phyloP scores from a whole-genome alignment of 2,329 filamentous ascomycete species.

The Allantophomopsis lycopodina region DNA sequence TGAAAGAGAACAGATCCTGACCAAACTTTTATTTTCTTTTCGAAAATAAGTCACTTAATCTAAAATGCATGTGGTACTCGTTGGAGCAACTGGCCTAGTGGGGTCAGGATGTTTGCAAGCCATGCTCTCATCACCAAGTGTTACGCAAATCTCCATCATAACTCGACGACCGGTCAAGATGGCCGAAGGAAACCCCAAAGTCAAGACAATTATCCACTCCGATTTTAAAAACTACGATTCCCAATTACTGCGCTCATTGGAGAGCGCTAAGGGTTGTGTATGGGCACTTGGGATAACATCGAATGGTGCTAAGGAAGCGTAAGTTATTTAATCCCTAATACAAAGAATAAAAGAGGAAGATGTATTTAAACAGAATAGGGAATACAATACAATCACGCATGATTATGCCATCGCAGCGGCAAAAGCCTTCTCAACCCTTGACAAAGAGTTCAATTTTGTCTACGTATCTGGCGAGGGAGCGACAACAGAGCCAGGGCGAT shows the following conservation, averaged over 20 bases:
- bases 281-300: slow-evolving; percentile 62
- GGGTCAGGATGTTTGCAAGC: slow-evolving; percentile 46
- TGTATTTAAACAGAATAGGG: slow-evolving; percentile 16
- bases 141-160: slow-evolving; percentile 56
- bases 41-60: no score
- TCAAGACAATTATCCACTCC: slow-evolving; percentile 52
- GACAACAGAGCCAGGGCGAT: slow-evolving; percentile 37
- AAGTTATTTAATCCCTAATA: slow-evolving; percentile 10
- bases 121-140: slow-evolving; percentile 35
- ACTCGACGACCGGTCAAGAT: slow-evolving; percentile 50
- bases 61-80: slow-evolving; percentile 49
- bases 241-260: slow-evolving; percentile 41
- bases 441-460: slow-evolving; percentile 50
- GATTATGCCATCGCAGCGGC: slow-evolving; percentile 52
- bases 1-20: no score
- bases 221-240: slow-evolving; percentile 50
- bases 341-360: not conserved
- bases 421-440: slow-evolving; percentile 37
- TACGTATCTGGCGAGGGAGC: slow-evolving; percentile 48
- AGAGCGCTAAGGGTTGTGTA: slow-evolving; percentile 53
- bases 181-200: slow-evolving; percentile 44
- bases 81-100: slow-evolving; percentile 54
- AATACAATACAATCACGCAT: slow-evolving; percentile 56
- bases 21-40: no score
- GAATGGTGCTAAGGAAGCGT: slow-evolving; percentile 44